Evolutionary conservation across 345 rosid genomes (phyloP).

Genomic region (Euphorbia pulcherrima): DNA sequence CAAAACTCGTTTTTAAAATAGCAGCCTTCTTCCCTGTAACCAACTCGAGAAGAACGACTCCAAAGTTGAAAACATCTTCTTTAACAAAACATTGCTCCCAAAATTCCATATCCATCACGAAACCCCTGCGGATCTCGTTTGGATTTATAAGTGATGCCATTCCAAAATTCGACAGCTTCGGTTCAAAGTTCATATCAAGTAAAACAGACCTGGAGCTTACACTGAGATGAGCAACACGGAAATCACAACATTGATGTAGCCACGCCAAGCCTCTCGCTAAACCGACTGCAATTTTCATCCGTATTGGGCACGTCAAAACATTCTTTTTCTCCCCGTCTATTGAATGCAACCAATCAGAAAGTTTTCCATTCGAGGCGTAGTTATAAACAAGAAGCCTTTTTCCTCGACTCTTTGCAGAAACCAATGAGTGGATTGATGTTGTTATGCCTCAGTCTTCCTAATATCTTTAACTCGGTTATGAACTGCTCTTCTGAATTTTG

Average conservation of each 20-base stretch:
- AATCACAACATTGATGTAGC: constrained; percentile 23
- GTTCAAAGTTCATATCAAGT: constrained; percentile 24
- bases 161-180: constrained; percentile 24
- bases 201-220: constrained; percentile 19
- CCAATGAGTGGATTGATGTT: constrained; percentile 24
- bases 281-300: constrained; percentile 27
- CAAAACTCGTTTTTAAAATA: not conserved
- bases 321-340: not conserved
- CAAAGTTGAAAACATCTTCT: constrained; percentile 24
- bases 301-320: constrained; percentile 1
- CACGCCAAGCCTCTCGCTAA: constrained; percentile 27
- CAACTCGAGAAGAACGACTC: constrained; percentile 28
- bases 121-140: not conserved
- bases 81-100: constrained; percentile 15
- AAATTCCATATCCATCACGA: constrained; percentile 2
- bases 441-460: constrained; percentile 11
- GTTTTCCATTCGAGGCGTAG: constrained; percentile 26
- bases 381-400: constrained; percentile 30
- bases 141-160: constrained; percentile 7
- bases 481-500: not conserved
- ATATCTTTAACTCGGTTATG: constrained; percentile 13
- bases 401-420: constrained; percentile 16
- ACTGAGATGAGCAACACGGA: constrained; percentile 15
- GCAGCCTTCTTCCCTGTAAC: constrained; percentile 9
- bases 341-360: constrained; percentile 19